phyloP scores from a whole-genome alignment of 805 yeast genomes.

The Candida germanica region DNA sequence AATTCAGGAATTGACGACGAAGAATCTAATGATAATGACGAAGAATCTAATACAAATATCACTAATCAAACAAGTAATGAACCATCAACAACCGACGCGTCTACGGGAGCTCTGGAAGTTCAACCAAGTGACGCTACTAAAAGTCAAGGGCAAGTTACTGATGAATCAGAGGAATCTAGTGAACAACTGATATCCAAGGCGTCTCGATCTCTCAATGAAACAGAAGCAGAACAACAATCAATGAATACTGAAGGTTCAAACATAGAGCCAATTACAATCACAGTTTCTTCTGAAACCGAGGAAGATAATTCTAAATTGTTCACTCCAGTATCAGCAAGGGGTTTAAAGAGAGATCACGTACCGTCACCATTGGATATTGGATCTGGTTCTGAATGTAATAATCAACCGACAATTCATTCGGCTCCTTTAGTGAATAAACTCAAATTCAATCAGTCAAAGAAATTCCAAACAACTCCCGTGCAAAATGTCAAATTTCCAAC shows the following conservation, averaged over 20 bases:
- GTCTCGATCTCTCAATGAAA: background rate
- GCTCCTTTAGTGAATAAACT: slow-evolving; percentile 24
- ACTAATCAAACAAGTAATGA: no score
- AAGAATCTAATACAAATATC: background rate
- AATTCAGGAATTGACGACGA: slow-evolving; percentile 2
- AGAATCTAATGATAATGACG: slow-evolving; percentile 4
- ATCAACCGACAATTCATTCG: slow-evolving; percentile 26
- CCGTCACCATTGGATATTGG: slow-evolving; percentile 29
- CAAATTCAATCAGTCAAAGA: slow-evolving; percentile 3
- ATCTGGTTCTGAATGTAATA: slow-evolving; percentile 5
- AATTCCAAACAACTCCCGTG: slow-evolving; percentile 11
- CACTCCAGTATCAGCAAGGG: slow-evolving; percentile 11
- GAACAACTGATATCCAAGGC: no score
- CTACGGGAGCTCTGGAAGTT: background rate
- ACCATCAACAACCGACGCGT: no score
- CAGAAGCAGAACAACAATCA: background rate
- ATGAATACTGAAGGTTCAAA: background rate
- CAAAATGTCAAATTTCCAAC: slow-evolving; percentile 10
- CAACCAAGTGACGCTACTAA: no score
- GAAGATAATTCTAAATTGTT: background rate
- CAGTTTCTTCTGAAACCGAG: background rate
- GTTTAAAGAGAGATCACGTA: slow-evolving; percentile 31
- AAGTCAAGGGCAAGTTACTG: background rate
- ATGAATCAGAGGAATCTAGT: background rate
- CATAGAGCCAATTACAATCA: background rate